These are phyloP conservation scores for Solanum chilense DNA, from an alignment of 257 asterid species.

Conservation along the genomic window DNA sequence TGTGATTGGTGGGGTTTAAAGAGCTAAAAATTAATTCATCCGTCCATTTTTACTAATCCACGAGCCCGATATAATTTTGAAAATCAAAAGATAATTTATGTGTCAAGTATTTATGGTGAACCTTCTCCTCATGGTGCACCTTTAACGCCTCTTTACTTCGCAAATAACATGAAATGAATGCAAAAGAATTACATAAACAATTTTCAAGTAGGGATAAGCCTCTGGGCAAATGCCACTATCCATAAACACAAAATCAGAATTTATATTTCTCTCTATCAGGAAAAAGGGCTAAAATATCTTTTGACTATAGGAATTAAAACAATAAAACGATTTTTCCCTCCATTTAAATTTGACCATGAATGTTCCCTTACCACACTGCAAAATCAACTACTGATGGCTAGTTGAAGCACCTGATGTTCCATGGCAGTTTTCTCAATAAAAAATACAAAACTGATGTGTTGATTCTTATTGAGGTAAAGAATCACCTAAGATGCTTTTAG, in stretches of 20 bases:
- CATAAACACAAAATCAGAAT: background rate
- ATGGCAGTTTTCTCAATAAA: background rate
- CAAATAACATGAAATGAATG: background rate
- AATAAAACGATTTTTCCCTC: background rate
- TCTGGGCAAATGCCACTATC: background rate
- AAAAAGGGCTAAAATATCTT: background rate
- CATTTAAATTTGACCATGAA: background rate
- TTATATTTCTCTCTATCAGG: background rate
- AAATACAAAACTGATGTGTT: background rate
- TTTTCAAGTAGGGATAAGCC: background rate
- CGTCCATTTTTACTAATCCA: background rate
- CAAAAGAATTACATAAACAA: background rate
- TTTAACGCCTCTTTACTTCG: background rate
- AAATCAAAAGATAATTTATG: background rate
- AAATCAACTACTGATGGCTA: background rate
- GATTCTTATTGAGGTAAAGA: background rate
- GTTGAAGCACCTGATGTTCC: background rate
- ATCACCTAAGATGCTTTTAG: background rate
- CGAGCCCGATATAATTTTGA: background rate
- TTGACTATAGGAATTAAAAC: background rate
- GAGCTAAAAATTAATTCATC: background rate
- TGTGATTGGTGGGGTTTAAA: background rate
- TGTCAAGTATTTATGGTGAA: background rate
- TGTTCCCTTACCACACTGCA: background rate
- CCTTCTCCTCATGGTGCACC: background rate